Evolutionary conservation across 2,329 filamentous ascomycete genomes (phyloP), one percentile per base, ranked within the genome.

Genomic region (Cladosporium sp.): DNA sequence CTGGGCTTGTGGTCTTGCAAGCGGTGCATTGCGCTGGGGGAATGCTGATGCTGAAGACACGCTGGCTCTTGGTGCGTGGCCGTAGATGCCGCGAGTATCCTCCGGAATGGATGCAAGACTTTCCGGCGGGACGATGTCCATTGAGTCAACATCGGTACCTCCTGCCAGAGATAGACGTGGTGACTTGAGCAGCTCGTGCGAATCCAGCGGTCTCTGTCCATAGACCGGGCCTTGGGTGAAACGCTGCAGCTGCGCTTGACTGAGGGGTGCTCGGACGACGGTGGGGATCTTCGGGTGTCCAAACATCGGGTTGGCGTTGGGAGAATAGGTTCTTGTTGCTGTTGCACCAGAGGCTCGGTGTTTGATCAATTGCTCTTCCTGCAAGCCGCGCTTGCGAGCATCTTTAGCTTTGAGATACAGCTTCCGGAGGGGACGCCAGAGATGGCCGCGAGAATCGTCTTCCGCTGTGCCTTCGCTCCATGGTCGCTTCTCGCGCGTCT

Each of bases 341-440:
- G 68, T 44, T 14, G 68, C 65, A 10, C 67, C 67, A 4, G 64
- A 62, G 12, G 64, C 54, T 8, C 67, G 61, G 32, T 72, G 71
- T 64, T 71, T 70, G 6, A 62, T 44, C 3, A 71, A 65, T 58
- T 71, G 67, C 54, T 81, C 78, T 26, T 80, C 76, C 28, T 76
- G 75, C 21, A 83, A 72, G 64, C 87, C 86, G 65, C 82, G 82
- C 51, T 82, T 79, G 59, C 87, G 80, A 52, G 83, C 84, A 14
- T 81, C 80, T 54, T 80, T 79, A 14, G 88, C 88, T 72, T 86
- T 87, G 15, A 81, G 81, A 77, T 90, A 85, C 2, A 90, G 78
- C 68, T 85, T 87, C 30, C 83, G 79, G 57, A 91, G 78, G 0
- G 88, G 88, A 52, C 85, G 84, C 88, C 88, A 90, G 0, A 90